Evolutionary conservation across 2,329 filamentous ascomycete genomes (phyloP), one percentile per base, ranked within the genome.

Genomic region (Fusarium floridanum): DNA sequence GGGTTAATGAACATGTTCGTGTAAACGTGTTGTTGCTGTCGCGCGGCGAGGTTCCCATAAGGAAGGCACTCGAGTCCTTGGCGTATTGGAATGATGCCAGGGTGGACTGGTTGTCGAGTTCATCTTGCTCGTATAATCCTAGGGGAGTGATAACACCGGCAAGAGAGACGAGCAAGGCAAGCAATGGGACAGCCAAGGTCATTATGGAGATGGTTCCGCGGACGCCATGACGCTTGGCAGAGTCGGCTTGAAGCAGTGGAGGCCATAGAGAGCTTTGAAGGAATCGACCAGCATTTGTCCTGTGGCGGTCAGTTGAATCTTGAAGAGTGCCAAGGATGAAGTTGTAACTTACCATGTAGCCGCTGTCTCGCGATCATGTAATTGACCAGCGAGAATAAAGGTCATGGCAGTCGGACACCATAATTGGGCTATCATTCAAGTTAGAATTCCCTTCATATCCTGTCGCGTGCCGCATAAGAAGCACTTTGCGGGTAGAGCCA

Each of bases 101-200:
- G 2, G 20, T 50, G 9, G 36, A 48, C 5, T 71, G 61, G 9
- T 20, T 60, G 45, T 56, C 64, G 16, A 41, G 48, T 11, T 73
- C 68, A 3, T 77, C 66, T 6, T 79, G 75, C n/a, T 87, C 82
- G 56, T 84, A 84, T 0, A 88, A 77, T 3, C 86, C 86, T 6
- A 88, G 76, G 0, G 86, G 86, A 0, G 86, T 87, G 4, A 87
- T 77, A 6, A 87, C 80, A n/a, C 84, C 82, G 2, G 86, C 81
- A 16, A 87, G 67, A 0, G 83, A 80, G 5, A 84, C 77, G 11
- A 86, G 62, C 20, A 81, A 32, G 5, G 82, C 63, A 2, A 81
- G 61, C 10, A 83, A 61, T 0, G 82, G 77, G 7, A 78, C 64
- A 16, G 66, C n/a, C 27, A 71, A 29, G 1, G 73, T 60, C 22